Conservation (phyloP, 129 eudicot species). For the Chrysanthemum makinoi region DNA sequence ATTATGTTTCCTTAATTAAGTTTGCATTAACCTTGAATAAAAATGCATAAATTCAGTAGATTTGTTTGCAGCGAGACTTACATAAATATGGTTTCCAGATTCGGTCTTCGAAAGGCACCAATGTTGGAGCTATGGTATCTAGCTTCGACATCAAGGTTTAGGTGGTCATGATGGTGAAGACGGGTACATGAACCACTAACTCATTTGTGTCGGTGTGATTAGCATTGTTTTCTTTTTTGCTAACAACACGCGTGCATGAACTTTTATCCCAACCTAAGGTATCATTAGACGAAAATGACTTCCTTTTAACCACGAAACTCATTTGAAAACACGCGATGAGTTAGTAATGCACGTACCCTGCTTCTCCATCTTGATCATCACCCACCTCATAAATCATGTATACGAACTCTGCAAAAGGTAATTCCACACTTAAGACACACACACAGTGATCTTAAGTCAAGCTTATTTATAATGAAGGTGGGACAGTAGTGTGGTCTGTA, state of each 20-base stretch:
- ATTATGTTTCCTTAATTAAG: background rate
- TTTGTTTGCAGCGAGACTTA: slow-evolving; percentile 3
- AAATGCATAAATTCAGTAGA: background rate
- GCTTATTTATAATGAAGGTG: slow-evolving; percentile 37
- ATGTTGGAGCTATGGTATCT: slow-evolving; percentile 3
- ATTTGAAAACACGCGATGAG: slow-evolving; percentile 26
- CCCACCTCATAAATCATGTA: slow-evolving; percentile 51
- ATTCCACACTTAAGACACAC: background rate
- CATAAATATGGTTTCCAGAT: background rate
- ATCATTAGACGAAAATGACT: background rate
- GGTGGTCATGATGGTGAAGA: slow-evolving; percentile 98
- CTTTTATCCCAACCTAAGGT: background rate
- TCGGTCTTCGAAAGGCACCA: slow-evolving; percentile 13
- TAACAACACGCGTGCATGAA: slow-evolving; percentile 1
- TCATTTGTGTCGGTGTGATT: slow-evolving; percentile 24
- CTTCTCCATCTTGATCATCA: slow-evolving; percentile 99
- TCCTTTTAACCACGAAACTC: background rate
- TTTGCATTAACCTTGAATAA: background rate
- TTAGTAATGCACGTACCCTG: slow-evolving; percentile 99
- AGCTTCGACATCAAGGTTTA: slow-evolving; percentile 34
- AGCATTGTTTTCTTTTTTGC: background rate
- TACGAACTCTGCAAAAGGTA: slow-evolving; percentile 20
- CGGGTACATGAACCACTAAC: slow-evolving; percentile 92
- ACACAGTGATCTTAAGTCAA: slow-evolving; percentile 19
- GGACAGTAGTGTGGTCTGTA: slow-evolving; percentile 25